Evolutionary conservation across 2,329 filamentous ascomycete genomes (phyloP), one percentile per base, ranked within the genome.

Genomic region (Pseudonectria buxi): DNA sequence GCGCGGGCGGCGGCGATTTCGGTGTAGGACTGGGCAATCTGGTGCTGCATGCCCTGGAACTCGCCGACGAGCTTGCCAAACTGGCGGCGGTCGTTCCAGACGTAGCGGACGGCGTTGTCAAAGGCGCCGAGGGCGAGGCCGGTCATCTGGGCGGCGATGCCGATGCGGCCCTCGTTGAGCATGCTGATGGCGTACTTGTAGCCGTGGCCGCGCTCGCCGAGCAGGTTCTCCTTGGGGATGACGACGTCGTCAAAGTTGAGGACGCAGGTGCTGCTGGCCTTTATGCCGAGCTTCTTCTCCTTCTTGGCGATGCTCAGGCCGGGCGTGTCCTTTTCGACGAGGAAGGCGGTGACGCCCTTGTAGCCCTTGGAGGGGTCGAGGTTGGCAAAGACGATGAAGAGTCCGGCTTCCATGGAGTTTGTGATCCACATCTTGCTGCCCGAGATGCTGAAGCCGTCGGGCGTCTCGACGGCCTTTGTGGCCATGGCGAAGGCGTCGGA

Each of bases 381-480:
- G 66, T 95, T 98, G 56, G 92, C 92, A 58, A 98, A 98, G 39
- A 98, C 92, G 56, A 98, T 90, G 69, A 95, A 98, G 69, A 96
- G 83, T 41, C 81, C 80, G 14, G 92, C 84, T 67, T 98, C 92
- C 69, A 90, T 81, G 33, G 85, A 83, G 73, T 98, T 98, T 45
- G 92, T 98, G 65, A 98, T 98, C 92, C 92, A 98, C 92, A 98
- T 98, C 77, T 98, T 98, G 63, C 78, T 81, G 32, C 92, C 92
- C 42, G 78, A 84, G 63, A 98, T 84, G 64, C 74, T 81, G 70
- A 90, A 98, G 24, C 90, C 88, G 46, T 80, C 75, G 14, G 78
- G 72, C 1, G 86, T 92, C 71, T 89, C 86, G 39, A 78, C 81
- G 28, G 92, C 92, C 62, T 86, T 89, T 38, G 92, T 96, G 49